Base-by-base conservation (phyloP, 2,329 filamentous ascomycete species). In the Verticillium dahliae region DNA sequence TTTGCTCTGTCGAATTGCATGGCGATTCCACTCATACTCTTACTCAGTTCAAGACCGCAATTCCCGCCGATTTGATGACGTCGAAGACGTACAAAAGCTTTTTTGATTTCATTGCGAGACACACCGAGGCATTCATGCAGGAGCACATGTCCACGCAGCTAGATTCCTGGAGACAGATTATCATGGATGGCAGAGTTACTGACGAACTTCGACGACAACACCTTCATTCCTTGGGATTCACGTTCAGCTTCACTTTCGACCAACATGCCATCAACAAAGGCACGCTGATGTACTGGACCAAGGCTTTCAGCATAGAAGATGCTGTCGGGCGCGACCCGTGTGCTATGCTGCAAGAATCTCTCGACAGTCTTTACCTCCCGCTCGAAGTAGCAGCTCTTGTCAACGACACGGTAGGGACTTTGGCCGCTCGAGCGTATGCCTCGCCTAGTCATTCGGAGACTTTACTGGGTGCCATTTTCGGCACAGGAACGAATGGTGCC, bases 371-470 rank as follows among this genome's bases (percentile, higher is more conserved):
- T 34, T 75, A 83, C 55, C 77, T 93, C 6, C 90, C 89, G 0
- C 87, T 93, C 9, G 81, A 81, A 45, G 90, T 92, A 18, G 85
- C 88, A 18, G 90, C 90, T 3, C 78, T 93, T 59, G 88, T 92
- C 45, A 93, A 92, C 69, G 90, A 93, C 70, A 92, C 89, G 1
- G 90, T 93, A 4, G 90, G 90, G 57, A 92, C 90, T 0, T 79
- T 93, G 57, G 90, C 92, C 84, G 89, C 90, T 22, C 84, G 90
- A 65, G 90, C 90, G 1, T 93, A 93, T 73, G 89, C 87, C 15
- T 89, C 87, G n/a, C 86, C 87, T 11, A 86, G 86, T 34, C 86
- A 87, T 74, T 85, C 85, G 0, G 83, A 84, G 52, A 90, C 90
- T 1, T 77, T 92, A 6, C 78, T 92, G 2, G 90, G 90, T 45